Base-by-base conservation (phyloP, 345 rosid species). In the Ailanthus altissimus region DNA sequence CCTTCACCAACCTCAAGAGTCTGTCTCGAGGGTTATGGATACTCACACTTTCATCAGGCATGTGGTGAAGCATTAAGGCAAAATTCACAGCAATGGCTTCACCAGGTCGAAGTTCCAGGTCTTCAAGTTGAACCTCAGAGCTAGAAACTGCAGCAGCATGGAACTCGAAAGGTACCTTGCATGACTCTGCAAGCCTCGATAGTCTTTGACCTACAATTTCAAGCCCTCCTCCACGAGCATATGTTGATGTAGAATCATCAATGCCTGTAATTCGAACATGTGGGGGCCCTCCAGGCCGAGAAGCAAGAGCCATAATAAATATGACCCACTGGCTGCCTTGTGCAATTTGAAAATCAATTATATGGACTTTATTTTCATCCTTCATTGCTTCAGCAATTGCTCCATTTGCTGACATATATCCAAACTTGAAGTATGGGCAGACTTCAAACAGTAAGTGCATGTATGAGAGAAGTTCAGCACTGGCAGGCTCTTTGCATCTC, bases 401-500 rank as follows among this genome's bases (percentile, higher is more conserved):
- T 61, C 99, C 98, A 14, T 96, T 96, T 6, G 98, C 99, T 0
- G 98, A 96, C 86, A 92, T 84, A 70, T 92, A 91, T 45, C 97
- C 99, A 25, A 96, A 96, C 82, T 96, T 96, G 90, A 96, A 93
- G 80, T 96, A 92, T 0, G 99, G 99, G 79, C 99, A 96, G 73
- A 89, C 84, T 78, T 96, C 99, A 40, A 89, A 93, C 36, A 96
- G 89, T 77, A 89, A 68, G 68, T 92, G 97, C 99, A 93, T 96
- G 79, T 93, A 93, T 6, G 99, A 88, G 26, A 93, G 84, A 74
- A 96, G 92, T 45, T 93, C 91, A 58, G 81, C 82, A 83, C 99
- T 77, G 0, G 90, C 86, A 1, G 97, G 97, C 75, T 93, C 98
- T 85, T 86, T 92, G 88, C 99, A 96, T 84, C 90, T 88, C 67